Conservation (phyloP, 495 filamentous ascomycete species). For the Tuber aestivum region DNA sequence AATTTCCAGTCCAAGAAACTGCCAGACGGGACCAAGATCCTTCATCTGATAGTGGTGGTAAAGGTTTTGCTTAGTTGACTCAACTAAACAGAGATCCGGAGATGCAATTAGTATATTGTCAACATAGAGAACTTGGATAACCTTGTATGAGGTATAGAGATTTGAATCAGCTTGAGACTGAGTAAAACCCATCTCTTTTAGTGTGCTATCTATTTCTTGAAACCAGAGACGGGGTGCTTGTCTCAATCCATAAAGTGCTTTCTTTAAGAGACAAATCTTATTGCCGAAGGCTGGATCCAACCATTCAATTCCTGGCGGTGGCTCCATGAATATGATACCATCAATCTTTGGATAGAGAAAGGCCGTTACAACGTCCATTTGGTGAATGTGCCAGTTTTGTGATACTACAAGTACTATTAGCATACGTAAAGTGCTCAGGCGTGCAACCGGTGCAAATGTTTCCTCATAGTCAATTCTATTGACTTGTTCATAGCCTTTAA, state of each 20-base stretch:
- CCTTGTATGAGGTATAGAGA: neutral
- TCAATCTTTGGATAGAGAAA: slow-evolving; percentile 23
- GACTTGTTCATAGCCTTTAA: slow-evolving; percentile 24
- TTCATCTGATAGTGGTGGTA: neutral
- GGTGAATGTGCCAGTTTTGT: slow-evolving; percentile 18
- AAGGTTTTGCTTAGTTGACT: neutral
- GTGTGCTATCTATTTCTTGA: slow-evolving; percentile 2
- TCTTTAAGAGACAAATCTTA: neutral
- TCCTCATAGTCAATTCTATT: slow-evolving; percentile 24
- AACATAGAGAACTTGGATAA: slow-evolving; percentile 7
- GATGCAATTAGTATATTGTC: slow-evolving; percentile 10
- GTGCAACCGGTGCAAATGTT: slow-evolving; percentile 22
- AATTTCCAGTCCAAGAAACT: neutral
- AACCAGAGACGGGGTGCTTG: slow-evolving; percentile 11
- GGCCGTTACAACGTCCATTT: slow-evolving; percentile 23
- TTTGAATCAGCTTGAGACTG: slow-evolving; percentile 7
- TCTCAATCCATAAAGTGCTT: slow-evolving; percentile 7
- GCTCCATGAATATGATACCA: slow-evolving; percentile 11
- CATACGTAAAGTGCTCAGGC: slow-evolving; percentile 17
- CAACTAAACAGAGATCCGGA: neutral
- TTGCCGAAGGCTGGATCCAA: neutral
- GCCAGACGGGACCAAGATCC: neutral
- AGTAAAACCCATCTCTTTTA: neutral
- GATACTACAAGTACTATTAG: neutral
- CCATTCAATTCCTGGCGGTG: slow-evolving; percentile 6